Evolutionary conservation across 169 alveolate species (phyloP).

Genomic region (Cryptosporidium sp.): DNA sequence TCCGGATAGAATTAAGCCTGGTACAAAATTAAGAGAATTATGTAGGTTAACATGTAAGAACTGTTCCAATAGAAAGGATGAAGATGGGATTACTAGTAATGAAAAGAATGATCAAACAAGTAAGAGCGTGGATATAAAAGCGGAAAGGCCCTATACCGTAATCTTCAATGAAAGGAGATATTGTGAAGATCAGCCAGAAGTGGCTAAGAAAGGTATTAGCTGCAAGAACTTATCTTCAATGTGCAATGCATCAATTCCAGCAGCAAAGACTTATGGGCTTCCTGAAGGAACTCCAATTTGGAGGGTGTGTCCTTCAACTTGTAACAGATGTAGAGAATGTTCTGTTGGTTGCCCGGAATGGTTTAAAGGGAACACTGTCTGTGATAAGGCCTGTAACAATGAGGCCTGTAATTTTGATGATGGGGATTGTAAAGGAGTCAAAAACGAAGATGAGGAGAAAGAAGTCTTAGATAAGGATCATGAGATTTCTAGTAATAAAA

Average conservation of each 20-base stretch:
- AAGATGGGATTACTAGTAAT: not conserved
- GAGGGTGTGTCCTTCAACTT: slow-evolving; percentile 78
- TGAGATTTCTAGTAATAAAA: not conserved
- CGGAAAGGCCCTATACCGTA: slow-evolving; percentile 19
- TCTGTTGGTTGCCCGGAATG: slow-evolving; percentile 45
- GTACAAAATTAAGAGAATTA: slow-evolving; percentile 11
- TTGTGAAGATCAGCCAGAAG: slow-evolving; percentile 67
- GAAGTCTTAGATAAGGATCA: not conserved
- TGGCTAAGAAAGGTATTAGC: slow-evolving; percentile 42
- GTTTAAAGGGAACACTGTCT: slow-evolving; percentile 54
- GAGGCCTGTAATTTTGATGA: slow-evolving; percentile 22
- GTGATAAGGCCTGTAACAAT: slow-evolving; percentile 58
- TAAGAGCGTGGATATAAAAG: not conserved
- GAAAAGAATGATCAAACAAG: not conserved
- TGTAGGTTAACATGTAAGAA: slow-evolving; percentile 32
- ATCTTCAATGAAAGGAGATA: slow-evolving; percentile 39
- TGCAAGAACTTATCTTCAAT: slow-evolving; percentile 68
- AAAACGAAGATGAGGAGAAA: not conserved
- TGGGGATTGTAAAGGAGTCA: slow-evolving; percentile 20
- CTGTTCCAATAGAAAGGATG: slow-evolving; percentile 3
- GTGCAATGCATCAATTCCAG: slow-evolving; percentile 41
- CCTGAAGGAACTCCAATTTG: slow-evolving; percentile 51
- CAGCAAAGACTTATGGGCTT: slow-evolving; percentile 51
- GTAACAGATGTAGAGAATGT: slow-evolving; percentile 77
- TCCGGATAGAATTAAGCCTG: slow-evolving; percentile 1